Evolutionary conservation across 495 filamentous ascomycete species (phyloP).

Genomic region (Podospora anserina): DNA sequence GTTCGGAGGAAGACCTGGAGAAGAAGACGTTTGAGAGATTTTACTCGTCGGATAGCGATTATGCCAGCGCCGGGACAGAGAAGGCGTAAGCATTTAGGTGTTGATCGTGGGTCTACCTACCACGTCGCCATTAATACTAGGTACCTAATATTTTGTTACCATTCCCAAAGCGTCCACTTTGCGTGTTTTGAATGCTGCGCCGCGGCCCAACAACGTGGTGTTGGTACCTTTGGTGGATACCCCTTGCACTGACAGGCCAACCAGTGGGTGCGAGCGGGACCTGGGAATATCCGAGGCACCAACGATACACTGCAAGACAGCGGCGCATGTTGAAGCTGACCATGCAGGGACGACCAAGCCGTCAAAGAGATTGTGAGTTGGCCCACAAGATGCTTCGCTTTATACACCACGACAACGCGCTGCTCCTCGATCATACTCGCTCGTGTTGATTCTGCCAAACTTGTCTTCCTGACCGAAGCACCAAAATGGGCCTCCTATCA

Average conservation of each 20-base stretch:
- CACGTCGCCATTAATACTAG: not conserved
- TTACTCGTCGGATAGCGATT: slow-evolving; percentile 14
- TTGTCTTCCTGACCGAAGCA: not conserved
- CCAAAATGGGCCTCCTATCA: not conserved
- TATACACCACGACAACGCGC: not conserved
- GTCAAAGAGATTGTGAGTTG: not conserved
- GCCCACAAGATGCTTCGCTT: not conserved
- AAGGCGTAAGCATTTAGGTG: not conserved
- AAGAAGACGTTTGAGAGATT: slow-evolving; percentile 16
- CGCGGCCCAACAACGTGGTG: too few species aligned
- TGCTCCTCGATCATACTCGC: not conserved
- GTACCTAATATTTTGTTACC: not conserved
- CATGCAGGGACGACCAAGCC: not conserved
- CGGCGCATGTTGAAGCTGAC: not conserved
- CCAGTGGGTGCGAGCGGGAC: not conserved
- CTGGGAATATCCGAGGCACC: not conserved
- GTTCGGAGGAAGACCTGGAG: slow-evolving; percentile 15
- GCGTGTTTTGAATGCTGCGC: too few species aligned
- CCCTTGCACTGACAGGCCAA: not conserved
- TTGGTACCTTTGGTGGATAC: too few species aligned
- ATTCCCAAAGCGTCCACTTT: not conserved
- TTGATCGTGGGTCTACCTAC: not conserved
- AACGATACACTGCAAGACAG: not conserved
- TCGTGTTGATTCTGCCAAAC: not conserved
- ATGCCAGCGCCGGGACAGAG: not conserved